Conservation (phyloP, 176 grass and related monocot genomes). For the Avena atlantica region DNA sequence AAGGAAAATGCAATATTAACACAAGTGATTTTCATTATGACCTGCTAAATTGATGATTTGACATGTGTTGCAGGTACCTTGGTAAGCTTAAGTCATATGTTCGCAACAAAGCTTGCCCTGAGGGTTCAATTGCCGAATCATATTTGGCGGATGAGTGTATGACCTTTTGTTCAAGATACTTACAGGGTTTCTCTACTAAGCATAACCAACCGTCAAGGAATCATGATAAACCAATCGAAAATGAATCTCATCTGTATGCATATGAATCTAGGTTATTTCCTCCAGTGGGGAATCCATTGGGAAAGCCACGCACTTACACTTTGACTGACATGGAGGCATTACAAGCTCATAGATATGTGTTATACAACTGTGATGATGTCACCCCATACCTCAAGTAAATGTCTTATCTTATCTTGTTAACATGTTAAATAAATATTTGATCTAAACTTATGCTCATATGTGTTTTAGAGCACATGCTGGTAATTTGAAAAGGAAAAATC, state of each 20-base stretch:
- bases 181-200: conserved; percentile 22
- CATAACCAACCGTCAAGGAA: conserved; percentile 23
- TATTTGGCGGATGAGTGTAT: conserved; percentile 26
- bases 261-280: conserved; percentile 3
- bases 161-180: conserved; percentile 23
- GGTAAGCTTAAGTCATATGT: conserved; percentile 37
- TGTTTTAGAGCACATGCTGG: conserved; percentile 1
- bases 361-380: neutral
- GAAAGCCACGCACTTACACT: neutral
- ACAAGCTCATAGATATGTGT: conserved; percentile 1
- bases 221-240: neutral
- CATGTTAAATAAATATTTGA: neutral
- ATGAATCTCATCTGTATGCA: neutral
- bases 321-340: conserved; percentile 5
- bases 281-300: neutral
- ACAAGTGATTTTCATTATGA: neutral
- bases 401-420: neutral
- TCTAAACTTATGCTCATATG: neutral
- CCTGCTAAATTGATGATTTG: neutral
- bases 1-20: neutral
- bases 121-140: conserved; percentile 17
- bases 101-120: conserved; percentile 13
- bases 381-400: neutral
- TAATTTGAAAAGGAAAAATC: conserved; percentile 2
- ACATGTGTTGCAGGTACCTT: neutral